Base-by-base conservation (phyloP, 202 grass and related monocot species). In the Zoysia matrella region DNA sequence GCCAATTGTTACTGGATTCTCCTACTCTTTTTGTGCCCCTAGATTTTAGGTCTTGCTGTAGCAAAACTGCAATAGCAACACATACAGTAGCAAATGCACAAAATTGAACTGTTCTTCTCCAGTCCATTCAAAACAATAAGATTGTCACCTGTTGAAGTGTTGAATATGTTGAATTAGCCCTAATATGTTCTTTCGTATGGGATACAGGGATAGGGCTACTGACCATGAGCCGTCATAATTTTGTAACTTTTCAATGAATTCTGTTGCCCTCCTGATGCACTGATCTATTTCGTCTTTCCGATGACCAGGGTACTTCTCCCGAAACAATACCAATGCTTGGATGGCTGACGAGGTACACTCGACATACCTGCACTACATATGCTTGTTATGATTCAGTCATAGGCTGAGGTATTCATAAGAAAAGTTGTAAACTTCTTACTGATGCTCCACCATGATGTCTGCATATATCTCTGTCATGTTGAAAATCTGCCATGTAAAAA, bases 341-440 rank as follows among this genome's bases (percentile, higher is more conserved):
- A 95, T 88, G 79, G 83, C 85, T 72, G 93, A 95, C n/a, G 93
- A 95, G 7, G 93, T 95, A 79, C 93, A 95, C 89, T 95, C 93
- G 3, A 92, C 88, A n/a, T 90, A 95, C 76, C 93, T 95, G 76
- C 15, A 72, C 62, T 70, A 73, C 85, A 65, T 69, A 11, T 62
- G 30, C 14, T 6, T 77, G 7, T 76, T 65, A 83, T 52, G 57
- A 55, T 72, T 16, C 2, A 52, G 39, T 14, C 30, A 36, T 36
- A 36, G 30, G 30, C 30, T 36, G 30, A 36, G 30, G 30, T 36
- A 36, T 36, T 36, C 30, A 36, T 36, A 36, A 36, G 30, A 36
- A 72, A 65, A 13, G 58, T 80, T 75, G 52, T 78, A 58, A 22
- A 85, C 44, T 14, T 52, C 90, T 88, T 92, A 95, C 93, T 84